phyloP scores from a whole-genome alignment of 257 asterid species.

The Fraxinus quadrangulata region DNA sequence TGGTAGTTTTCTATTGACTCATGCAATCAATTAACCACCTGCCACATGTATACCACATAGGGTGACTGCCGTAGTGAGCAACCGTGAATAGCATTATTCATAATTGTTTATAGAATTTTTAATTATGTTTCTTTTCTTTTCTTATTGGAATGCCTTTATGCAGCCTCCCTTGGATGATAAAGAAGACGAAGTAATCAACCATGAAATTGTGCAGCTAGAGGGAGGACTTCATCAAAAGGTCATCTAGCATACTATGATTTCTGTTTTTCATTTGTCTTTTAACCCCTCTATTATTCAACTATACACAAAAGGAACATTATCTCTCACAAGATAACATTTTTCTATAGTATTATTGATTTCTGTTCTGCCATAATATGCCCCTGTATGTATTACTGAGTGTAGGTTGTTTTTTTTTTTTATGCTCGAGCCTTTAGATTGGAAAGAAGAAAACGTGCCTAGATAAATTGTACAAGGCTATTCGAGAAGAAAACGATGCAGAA shows the following conservation, averaged over 20 bases:
- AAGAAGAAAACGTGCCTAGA: constrained; percentile 62
- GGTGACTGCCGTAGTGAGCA: too few relatives aligned
- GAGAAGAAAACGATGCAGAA: constrained; percentile 48
- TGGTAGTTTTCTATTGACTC: too few relatives aligned
- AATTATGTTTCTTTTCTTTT: constrained; percentile 18
- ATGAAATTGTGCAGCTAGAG: constrained; percentile 70
- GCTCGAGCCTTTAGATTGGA: constrained; percentile 48
- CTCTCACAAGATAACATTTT: not conserved
- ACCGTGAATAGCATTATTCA: too few relatives aligned
- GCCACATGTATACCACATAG: too few relatives aligned
- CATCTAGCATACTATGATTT: constrained; percentile 20
- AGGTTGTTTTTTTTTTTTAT: constrained; percentile 16
- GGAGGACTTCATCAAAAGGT: constrained; percentile 72
- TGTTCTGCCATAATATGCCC: not conserved
- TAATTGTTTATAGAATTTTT: constrained; percentile 5
- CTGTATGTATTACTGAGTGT: constrained; percentile 15
- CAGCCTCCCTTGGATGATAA: constrained; percentile 90
- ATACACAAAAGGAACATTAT: not conserved
- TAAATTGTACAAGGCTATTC: constrained; percentile 57
- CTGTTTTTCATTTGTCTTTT: constrained; percentile 3
- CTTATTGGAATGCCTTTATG: constrained; percentile 22
- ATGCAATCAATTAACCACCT: too few relatives aligned
- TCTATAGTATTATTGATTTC: not conserved
- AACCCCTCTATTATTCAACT: not conserved
- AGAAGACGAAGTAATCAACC: constrained; percentile 66